Base-by-base conservation (phyloP, 129 eudicot genomes). In the Pseudognaphalium luteoalbum region DNA sequence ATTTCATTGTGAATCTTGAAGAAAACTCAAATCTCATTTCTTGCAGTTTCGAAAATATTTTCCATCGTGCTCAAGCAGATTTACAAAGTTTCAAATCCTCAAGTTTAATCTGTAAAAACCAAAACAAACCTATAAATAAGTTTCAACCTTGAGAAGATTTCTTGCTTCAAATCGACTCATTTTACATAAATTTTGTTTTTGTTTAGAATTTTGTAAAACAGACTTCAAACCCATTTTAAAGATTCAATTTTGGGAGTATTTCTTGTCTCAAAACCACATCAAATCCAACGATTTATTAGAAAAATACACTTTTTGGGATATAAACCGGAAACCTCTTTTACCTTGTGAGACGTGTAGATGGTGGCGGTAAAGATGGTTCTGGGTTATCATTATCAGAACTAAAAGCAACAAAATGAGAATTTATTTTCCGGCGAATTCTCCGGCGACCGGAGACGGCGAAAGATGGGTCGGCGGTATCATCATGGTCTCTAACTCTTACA, bases 321-420 rank as follows among this genome's bases (percentile, higher is more conserved):
- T 33, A 69, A n/a, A 8, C 61, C 3, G 54, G 22, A 14, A 9
- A 7, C 30, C 12, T 33, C n/a, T 34, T 70, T 73, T 71, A 84
- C 91, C 88, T 87, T 67, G 86, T 81, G 78, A 81, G 80, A 54
- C 88, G 88, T 14, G 81, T 73, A 34, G 84, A 39, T 44, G 81
- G 68, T 29, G 68, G 81, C 16, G 71, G 76, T 7, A 66, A 59
- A 75, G 76, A 79, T 37, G 79, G 47, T n/a, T 72, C 76, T 71
- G 56, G 59, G 62, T 33, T 62, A 62, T 71, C 77, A 79, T 72
- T 79, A 79, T 71, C 79, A 11, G 83, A 80, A 33, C 82, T 57
- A 60, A 82, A 71, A 21, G 75, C 58, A 76, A 83, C 75, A 58
- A 84, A 81, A 35, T 80, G 77, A 33, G 87, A 79, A 20, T 80